A percentile compares a stretch with the other conserved stretches of the same genome.
These are phyloP conservation scores for Rutidosis leptorrhynchoides DNA, from an alignment of 129 eudicot genomes.

Conservation along the genomic window DNA sequence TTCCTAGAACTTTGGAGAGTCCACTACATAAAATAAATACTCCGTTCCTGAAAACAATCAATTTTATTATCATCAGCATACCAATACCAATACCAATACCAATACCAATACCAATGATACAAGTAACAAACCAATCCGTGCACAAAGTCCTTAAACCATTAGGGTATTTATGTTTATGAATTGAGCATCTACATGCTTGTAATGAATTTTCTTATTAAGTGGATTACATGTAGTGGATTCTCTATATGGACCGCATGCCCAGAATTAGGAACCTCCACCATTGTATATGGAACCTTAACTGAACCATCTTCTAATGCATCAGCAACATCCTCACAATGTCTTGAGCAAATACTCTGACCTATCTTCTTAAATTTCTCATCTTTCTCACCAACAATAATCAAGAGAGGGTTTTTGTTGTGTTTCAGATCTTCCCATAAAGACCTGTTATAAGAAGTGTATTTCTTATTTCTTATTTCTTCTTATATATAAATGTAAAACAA, in stretches of 20 bases:
- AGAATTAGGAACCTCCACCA: constrained; percentile 49
- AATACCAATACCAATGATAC: background rate
- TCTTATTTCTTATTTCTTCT: too few species aligned
- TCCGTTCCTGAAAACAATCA: background rate
- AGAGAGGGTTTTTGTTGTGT: constrained; percentile 45
- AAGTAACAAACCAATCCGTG: background rate
- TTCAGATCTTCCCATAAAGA: constrained; percentile 90
- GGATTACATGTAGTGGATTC: constrained; percentile 68
- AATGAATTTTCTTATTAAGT: constrained; percentile 45
- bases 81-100: background rate
- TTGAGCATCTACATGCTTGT: constrained; percentile 29
- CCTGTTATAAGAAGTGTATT: constrained; percentile 37
- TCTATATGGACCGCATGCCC: constrained; percentile 97
- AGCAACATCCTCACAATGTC: constrained; percentile 27
- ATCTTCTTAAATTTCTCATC: constrained; percentile 71
- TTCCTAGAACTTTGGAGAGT: too few species aligned
- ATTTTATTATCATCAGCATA: background rate
- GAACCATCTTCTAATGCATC: constrained; percentile 15
- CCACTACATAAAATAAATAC: background rate
- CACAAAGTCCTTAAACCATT: background rate
- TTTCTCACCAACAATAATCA: constrained; percentile 68
- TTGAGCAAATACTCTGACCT: constrained; percentile 46
- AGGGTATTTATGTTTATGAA: background rate
- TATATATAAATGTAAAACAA: background rate
- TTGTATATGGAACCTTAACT: constrained; percentile 20